Evolutionary conservation across 495 filamentous ascomycete species (phyloP).

Genomic region (Darksidea phi): DNA sequence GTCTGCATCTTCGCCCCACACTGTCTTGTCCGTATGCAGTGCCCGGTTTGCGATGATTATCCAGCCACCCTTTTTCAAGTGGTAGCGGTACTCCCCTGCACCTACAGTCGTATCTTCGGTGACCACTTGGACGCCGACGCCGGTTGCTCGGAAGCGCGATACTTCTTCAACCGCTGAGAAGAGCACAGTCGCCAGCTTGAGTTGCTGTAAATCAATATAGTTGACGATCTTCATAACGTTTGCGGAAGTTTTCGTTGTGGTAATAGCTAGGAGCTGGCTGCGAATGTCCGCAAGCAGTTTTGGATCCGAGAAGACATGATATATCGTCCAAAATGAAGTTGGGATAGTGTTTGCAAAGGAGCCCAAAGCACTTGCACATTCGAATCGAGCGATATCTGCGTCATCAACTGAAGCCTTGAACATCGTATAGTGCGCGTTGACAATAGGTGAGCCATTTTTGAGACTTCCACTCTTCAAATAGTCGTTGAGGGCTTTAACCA

Average conservation of each 20-base stretch:
- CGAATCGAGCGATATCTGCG: constrained; percentile 3
- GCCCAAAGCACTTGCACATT: neutral
- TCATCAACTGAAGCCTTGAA: neutral
- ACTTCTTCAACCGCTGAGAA: neutral
- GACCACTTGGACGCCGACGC: neutral
- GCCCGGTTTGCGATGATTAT: neutral
- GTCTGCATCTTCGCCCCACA: constrained; percentile 5
- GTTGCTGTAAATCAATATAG: neutral
- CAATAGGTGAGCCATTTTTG: neutral
- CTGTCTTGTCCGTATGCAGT: neutral
- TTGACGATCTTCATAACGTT: neutral
- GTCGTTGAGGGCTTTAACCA: neutral
- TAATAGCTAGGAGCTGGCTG: neutral
- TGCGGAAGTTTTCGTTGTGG: neutral
- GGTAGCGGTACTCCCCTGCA: neutral
- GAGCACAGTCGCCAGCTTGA: neutral
- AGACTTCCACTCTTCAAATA: neutral
- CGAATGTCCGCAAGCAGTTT: neutral
- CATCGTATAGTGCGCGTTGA: neutral
- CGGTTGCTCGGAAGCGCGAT: neutral
- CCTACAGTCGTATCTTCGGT: neutral
- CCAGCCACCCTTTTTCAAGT: neutral
- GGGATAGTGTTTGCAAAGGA: neutral
- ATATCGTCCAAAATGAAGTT: neutral
- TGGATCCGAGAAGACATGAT: neutral